A percentile compares a stretch with the other conserved stretches of the same genome.
phyloP scores from a whole-genome alignment of 139 green algal genomes.

The Coelastrella sp. region DNA sequence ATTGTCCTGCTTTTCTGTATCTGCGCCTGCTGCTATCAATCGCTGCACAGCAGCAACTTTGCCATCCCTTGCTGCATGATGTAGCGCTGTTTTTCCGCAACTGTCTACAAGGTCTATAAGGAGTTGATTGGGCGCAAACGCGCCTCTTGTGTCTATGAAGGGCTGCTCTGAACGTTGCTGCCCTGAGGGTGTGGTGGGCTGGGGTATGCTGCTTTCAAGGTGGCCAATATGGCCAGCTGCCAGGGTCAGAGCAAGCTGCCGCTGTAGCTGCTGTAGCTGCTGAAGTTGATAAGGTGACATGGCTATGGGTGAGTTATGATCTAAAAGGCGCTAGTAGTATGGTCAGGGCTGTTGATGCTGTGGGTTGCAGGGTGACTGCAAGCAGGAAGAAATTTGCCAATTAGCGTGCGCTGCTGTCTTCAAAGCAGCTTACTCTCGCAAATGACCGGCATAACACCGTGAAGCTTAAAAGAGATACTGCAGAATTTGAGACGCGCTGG shows the following conservation, averaged over 20 bases:
- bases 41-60: not conserved
- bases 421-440: too few relatives aligned
- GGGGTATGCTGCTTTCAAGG: not conserved
- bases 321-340: too few relatives aligned
- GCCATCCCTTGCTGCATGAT: conserved; percentile 19
- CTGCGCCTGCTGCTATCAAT: conserved; percentile 21
- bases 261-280: not conserved
- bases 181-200: not conserved
- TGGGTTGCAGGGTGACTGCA: not conserved
- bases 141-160: not conserved
- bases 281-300: not conserved
- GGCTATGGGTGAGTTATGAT: too few relatives aligned
- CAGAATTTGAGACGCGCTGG: too few relatives aligned
- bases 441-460: too few relatives aligned
- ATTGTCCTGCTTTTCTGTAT: conserved; percentile 10
- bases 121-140: not conserved
- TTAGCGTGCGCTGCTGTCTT: too few relatives aligned
- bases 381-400: too few relatives aligned
- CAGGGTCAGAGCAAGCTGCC: not conserved
- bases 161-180: not conserved
- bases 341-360: not conserved
- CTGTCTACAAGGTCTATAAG: conserved; percentile 2
- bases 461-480: too few relatives aligned
- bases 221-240: not conserved
- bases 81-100: not conserved